A percentile compares a stretch with the other conserved stretches of the same genome.
Evolutionary conservation across 106 monocot species (phyloP).

Genomic region (Alisma plantagoaquatica): DNA sequence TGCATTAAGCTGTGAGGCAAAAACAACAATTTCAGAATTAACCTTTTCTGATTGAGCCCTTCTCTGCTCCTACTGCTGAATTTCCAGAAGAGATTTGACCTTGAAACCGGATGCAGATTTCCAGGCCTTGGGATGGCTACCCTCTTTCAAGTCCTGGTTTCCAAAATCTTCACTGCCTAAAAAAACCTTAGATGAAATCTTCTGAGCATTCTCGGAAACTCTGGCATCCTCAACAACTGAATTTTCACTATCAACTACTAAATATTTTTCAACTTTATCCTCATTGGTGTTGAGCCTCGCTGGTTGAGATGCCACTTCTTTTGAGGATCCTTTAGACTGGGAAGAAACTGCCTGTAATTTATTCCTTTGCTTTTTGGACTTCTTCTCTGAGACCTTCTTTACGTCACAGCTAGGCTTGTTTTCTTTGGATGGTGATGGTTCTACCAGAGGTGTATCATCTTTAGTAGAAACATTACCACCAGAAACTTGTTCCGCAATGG

Average conservation of each 20-base stretch:
- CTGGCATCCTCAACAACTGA: too few relatives aligned
- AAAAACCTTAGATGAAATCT: too few relatives aligned
- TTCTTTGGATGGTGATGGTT: constrained; percentile 22
- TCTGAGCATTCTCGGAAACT: too few relatives aligned
- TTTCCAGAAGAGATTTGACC: constrained; percentile 77
- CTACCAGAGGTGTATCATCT: constrained; percentile 5
- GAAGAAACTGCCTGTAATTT: constrained; percentile 26
- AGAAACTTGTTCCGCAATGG: constrained; percentile 21
- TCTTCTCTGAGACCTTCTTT: constrained; percentile 71
- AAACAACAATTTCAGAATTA: constrained; percentile 11
- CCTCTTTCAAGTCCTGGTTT: constrained; percentile 3
- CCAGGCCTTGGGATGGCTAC: constrained; percentile 45
- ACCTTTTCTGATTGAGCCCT: constrained; percentile 29
- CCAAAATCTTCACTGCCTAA: too few relatives aligned
- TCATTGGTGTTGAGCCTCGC: too few relatives aligned
- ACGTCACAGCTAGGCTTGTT: constrained; percentile 20
- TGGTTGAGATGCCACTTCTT: constrained; percentile 13
- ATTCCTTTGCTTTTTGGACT: constrained; percentile 78
- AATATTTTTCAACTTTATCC: too few relatives aligned
- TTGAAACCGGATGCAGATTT: constrained; percentile 65
- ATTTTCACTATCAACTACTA: too few relatives aligned
- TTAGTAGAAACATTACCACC: constrained; percentile 26
- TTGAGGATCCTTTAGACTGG: constrained; percentile 29
- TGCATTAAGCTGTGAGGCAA: not conserved
- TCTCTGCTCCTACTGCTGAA: constrained; percentile 78